Conservation (phyloP, 148 eudicot species). For the Arctostaphylos glauca region DNA sequence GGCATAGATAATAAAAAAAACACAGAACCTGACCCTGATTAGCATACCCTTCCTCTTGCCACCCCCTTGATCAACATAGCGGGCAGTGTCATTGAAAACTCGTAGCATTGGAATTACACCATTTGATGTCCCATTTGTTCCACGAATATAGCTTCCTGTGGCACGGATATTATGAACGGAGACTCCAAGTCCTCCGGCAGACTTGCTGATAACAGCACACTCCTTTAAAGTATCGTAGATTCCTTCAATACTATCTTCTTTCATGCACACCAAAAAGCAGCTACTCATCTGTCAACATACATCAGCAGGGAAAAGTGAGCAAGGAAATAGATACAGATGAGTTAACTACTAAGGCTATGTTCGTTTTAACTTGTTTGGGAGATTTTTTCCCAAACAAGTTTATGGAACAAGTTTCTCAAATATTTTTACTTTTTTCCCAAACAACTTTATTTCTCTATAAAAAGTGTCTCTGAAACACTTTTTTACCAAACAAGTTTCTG, state of each 20-base stretch:
- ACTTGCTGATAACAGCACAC: constrained; percentile 96
- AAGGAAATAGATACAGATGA: neutral
- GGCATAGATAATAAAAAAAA: too few relatives aligned
- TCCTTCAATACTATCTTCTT: constrained; percentile 93
- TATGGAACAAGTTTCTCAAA: too few relatives aligned
- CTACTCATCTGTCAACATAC: constrained; percentile 75
- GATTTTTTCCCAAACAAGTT: too few relatives aligned
- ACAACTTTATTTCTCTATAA: too few relatives aligned
- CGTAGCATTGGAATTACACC: constrained; percentile 95
- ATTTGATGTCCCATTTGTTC: constrained; percentile 97
- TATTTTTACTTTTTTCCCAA: too few relatives aligned
- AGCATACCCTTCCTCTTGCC: constrained; percentile 85
- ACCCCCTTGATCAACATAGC: constrained; percentile 99
- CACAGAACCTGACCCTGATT: neutral
- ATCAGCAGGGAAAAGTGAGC: constrained; percentile 10
- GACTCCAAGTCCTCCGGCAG: constrained; percentile 96
- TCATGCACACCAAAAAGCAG: constrained; percentile 93
- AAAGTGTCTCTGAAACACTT: too few relatives aligned
- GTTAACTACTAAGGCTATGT: neutral
- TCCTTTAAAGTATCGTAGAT: constrained; percentile 88
- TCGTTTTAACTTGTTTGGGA: too few relatives aligned
- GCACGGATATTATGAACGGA: constrained; percentile 92
- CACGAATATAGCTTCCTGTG: constrained; percentile 94
- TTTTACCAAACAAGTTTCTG: too few relatives aligned
- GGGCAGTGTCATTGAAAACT: constrained; percentile 95